These are phyloP conservation scores for Gyromitra esculenta DNA, from an alignment of 2,329 filamentous ascomycete genomes.

Conservation along the genomic window DNA sequence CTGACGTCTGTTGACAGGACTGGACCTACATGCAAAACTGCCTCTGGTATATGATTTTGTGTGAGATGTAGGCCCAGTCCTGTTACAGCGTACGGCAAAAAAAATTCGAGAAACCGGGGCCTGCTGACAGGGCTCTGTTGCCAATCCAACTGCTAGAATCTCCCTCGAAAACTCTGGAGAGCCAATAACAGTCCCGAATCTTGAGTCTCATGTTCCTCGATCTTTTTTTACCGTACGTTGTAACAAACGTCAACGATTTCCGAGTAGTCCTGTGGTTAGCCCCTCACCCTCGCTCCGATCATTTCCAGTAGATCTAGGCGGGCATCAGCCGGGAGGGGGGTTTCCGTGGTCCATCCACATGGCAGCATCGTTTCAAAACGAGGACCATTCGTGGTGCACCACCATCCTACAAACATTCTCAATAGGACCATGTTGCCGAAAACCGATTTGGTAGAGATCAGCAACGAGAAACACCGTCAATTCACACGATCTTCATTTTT, in stretches of 20 bases:
- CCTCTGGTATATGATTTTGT: no score
- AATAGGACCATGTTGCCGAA: slow-evolving; percentile 2
- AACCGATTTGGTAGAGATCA: slow-evolving; percentile 22
- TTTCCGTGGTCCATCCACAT: slow-evolving; percentile 15
- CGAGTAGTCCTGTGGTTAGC: background rate
- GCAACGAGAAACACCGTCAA: slow-evolving; percentile 9
- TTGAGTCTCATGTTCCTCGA: no score
- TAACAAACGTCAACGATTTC: background rate
- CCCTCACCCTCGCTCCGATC: slow-evolving; percentile 41
- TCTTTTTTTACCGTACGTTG: no score
- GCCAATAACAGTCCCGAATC: no score
- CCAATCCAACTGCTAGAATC: no score
- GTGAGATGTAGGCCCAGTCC: no score
- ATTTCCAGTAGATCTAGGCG: slow-evolving; percentile 43
- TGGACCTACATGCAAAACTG: no score
- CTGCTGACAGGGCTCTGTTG: no score
- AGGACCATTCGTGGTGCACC: slow-evolving; percentile 1
- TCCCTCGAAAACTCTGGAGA: no score
- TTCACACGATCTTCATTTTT: background rate
- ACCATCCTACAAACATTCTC: slow-evolving; percentile 11
- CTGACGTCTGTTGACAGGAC: no score
- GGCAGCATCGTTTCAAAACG: slow-evolving; percentile 11
- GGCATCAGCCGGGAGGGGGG: background rate
- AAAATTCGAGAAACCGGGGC: no score
- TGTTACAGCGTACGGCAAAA: no score